Evolutionary conservation across 2,329 filamentous ascomycete genomes (phyloP).

Genomic region (Fusarium cicatricum): DNA sequence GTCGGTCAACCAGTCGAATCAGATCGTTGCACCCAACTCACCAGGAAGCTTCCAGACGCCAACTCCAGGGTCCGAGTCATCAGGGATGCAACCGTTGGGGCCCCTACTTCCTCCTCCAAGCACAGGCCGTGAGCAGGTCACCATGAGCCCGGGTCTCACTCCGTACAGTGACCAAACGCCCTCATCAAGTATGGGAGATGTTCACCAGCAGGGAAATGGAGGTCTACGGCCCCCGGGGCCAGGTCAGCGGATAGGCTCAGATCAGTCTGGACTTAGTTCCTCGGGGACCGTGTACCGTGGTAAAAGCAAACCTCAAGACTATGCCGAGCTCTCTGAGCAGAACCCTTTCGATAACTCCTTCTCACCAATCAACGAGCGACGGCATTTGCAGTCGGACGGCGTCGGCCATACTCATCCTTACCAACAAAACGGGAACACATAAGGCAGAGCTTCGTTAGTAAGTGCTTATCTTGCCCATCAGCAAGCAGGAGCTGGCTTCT

Average conservation of each 20-base stretch:
- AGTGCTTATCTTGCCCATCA: neutral
- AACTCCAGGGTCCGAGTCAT: conserved; percentile 24
- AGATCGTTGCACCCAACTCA: conserved; percentile 18
- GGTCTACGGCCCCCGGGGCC: conserved; percentile 5
- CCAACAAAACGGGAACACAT: conserved; percentile 10
- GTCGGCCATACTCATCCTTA: conserved; percentile 15
- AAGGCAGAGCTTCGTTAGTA: conserved; percentile 15
- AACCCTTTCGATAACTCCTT: conserved; percentile 23
- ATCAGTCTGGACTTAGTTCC: conserved; percentile 21
- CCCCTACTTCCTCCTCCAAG: conserved; percentile 30
- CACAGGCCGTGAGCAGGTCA: conserved; percentile 11
- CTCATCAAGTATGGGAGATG: conserved; percentile 13
- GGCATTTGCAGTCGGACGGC: conserved; percentile 17
- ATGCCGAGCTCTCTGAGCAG: conserved; percentile 28
- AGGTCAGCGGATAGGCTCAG: conserved; percentile 3
- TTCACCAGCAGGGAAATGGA: conserved; percentile 14
- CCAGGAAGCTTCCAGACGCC: conserved; percentile 22
- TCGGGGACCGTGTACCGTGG: conserved; percentile 31
- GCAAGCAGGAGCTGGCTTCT: neutral
- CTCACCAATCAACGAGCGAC: conserved; percentile 13
- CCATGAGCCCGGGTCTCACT: conserved; percentile 10
- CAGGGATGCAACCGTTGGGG: conserved; percentile 18
- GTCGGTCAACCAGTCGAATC: conserved; percentile 29
- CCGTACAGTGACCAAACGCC: conserved; percentile 16
- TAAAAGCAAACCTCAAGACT: conserved; percentile 33